Evolutionary conservation across 768 basidiomycete species (phyloP).

Genomic region (Trametes maxima): DNA sequence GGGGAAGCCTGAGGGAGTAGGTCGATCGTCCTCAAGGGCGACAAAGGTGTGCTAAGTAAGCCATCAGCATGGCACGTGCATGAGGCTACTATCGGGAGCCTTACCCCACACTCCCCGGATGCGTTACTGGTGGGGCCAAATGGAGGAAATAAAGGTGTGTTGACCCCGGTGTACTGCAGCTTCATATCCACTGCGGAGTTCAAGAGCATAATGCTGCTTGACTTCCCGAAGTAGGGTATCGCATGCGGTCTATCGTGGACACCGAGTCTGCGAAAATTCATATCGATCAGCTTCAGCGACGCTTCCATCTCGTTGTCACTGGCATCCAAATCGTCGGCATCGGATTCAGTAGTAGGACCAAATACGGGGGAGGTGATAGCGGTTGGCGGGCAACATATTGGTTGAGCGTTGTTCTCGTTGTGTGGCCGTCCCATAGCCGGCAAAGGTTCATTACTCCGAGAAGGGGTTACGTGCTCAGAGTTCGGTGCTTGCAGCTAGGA

Average conservation of each 20-base stretch:
- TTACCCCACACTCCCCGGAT: no score
- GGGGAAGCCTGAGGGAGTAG: constrained; percentile 15
- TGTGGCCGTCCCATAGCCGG: background rate
- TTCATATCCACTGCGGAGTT: constrained; percentile 14
- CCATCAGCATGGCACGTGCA: no score
- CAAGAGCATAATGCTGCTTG: constrained; percentile 24
- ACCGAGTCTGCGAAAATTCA: background rate
- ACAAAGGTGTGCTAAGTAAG: background rate
- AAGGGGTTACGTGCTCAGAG: background rate
- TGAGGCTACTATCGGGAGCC: no score
- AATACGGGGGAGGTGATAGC: background rate
- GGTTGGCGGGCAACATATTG: background rate
- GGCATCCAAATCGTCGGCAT: constrained; percentile 12
- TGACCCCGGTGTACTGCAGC: constrained; percentile 7
- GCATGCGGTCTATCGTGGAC: background rate
- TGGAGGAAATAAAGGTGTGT: background rate
- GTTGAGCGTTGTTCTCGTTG: background rate
- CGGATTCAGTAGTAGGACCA: background rate
- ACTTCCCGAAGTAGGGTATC: constrained; percentile 25
- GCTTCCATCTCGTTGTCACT: constrained; percentile 25
- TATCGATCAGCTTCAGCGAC: background rate
- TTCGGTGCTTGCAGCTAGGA: background rate
- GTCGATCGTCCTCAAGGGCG: background rate
- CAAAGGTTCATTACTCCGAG: no score
- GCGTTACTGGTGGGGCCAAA: no score